Base-by-base conservation (phyloP, 495 filamentous ascomycete genomes). In the Usnea hakonensis region DNA sequence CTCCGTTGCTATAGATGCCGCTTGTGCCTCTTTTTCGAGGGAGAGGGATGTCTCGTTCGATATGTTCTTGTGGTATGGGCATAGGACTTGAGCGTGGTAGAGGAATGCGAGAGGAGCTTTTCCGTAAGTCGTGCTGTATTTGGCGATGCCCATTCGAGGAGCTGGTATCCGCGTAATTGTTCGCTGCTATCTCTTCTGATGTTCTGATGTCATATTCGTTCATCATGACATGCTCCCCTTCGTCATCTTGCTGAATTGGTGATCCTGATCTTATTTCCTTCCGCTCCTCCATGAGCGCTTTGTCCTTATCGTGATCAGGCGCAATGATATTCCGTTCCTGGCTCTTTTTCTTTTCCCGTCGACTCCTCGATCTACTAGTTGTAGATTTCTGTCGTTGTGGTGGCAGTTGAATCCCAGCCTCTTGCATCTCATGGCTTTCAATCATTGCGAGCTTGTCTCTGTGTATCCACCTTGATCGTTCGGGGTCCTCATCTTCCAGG, bases 371-470 rank as follows among this genome's bases (percentile, higher is more conserved):
- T 52, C 86, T 81, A 53, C 84, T 79, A 36, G 75, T 71, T 33
- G 14, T 52, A 19, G 67, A 60, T 19, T 61, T 60, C 10, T 38
- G 26, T 28, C 74, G 75, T 50, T 78, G 78, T 41, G 82, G 85
- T 14, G 87, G 83, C 30, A 91, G 77, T 40, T 84, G 75, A 62
- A 93, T 85, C 10, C 90, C 91, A 5, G 91, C 91, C 69, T 90
- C 90, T 67, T 95, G 90, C 64, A 97, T 78, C 72, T 98, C 94
- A 73, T 90, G 82, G 69, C 81, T 96, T 77, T 98, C 94, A 67
- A 98, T 98, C 70, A 84, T 82, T 37, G 90, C 92, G 53, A 98
- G 75, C 74, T 97, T 98, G 74, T 98, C 94, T 28, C 94, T 82
- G 71, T 98, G 92, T 62, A 98, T 97, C 94, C 94, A 97, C 71